Conservation (phyloP, 2,329 filamentous ascomycete genomes). For the Emmonsia crescens region DNA sequence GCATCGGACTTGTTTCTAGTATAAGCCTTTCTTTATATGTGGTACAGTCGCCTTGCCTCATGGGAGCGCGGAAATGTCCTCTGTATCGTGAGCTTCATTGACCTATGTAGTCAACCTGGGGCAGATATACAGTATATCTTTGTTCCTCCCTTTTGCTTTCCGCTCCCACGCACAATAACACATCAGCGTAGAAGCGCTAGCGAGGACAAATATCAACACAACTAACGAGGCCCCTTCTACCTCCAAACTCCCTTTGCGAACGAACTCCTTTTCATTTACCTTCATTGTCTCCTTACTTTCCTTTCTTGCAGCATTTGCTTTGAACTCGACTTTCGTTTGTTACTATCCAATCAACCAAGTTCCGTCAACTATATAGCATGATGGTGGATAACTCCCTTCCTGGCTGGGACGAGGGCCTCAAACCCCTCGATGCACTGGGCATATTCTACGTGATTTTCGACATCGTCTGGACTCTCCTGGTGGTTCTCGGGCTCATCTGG, state of each 20-base stretch:
- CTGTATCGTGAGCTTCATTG: not conserved
- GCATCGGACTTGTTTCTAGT: not conserved
- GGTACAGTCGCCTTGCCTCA: not conserved
- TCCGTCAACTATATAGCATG: not conserved
- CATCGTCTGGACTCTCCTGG: constrained; percentile 17
- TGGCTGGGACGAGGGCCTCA: not conserved
- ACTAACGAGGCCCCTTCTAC: too few species aligned
- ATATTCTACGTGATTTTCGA: constrained; percentile 15
- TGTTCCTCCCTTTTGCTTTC: not conserved
- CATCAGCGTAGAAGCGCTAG: not conserved
- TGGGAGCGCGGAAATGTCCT: not conserved
- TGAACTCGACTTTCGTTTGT: constrained; percentile 1
- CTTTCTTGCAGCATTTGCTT: not conserved
- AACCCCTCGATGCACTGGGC: constrained; percentile 16
- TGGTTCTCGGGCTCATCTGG: constrained; percentile 15
- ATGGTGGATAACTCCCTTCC: constrained; percentile 1
- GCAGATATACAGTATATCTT: not conserved
- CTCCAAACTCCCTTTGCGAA: too few species aligned
- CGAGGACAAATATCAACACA: not conserved
- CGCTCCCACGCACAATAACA: not conserved
- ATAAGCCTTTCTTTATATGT: not conserved
- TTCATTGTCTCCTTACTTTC: not conserved
- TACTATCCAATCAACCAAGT: not conserved
- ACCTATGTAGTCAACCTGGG: too few species aligned
- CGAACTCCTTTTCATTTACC: not conserved